phyloP scores from a whole-genome alignment of 106 monocot genomes.

The Allium fistulosum region DNA sequence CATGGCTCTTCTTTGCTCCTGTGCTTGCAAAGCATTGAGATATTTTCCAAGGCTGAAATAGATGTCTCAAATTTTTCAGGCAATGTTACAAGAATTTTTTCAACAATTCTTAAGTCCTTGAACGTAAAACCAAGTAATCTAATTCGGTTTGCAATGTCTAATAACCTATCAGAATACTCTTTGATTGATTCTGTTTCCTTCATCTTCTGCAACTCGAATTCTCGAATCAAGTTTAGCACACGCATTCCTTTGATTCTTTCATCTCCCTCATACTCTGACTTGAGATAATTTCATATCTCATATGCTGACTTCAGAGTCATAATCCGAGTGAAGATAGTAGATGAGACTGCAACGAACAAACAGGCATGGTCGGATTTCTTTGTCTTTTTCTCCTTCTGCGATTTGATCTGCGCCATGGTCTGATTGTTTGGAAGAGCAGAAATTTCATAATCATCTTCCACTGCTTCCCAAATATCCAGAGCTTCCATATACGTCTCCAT shows the following conservation, averaged over 20 bases:
- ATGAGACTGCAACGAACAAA: background rate
- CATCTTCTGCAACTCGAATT: constrained; percentile 5
- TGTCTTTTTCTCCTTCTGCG: background rate
- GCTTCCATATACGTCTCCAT: too few species aligned
- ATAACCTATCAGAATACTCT: background rate
- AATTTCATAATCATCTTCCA: too few species aligned
- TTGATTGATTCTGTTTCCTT: background rate
- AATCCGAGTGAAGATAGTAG: too few species aligned
- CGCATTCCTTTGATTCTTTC: constrained; percentile 2
- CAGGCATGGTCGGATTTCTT: background rate
- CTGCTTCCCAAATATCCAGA: too few species aligned
- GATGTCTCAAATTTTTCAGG: background rate
- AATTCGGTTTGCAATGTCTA: background rate
- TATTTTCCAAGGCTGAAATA: constrained; percentile 1
- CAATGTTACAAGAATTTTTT: constrained; percentile 1
- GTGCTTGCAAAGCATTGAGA: too few species aligned
- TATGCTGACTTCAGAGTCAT: background rate
- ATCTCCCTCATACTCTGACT: constrained; percentile 2
- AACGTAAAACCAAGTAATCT: background rate
- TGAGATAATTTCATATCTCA: background rate
- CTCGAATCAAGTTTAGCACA: background rate
- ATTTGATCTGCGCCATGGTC: background rate
- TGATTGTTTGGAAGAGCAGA: too few species aligned
- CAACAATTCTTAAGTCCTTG: background rate
- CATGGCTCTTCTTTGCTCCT: background rate